A percentile compares a stretch with the other conserved stretches of the same genome.
Conservation (phyloP, 106 monocot species). For the Acorus gramineus region DNA sequence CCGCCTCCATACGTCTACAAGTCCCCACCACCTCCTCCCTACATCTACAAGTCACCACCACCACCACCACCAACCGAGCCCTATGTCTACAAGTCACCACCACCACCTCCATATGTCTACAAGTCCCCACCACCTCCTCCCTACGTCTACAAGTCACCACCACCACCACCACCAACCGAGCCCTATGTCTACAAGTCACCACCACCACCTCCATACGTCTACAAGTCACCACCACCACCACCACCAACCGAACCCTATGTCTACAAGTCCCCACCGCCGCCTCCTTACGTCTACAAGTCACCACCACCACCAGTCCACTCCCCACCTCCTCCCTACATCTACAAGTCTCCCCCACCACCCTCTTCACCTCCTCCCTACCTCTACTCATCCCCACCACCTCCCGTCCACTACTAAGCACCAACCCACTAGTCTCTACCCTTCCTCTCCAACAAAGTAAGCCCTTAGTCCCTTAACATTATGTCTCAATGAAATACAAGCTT, state of each 20-base stretch:
- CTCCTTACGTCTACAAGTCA: not conserved
- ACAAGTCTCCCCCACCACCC: conserved; percentile 10
- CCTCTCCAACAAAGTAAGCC: not conserved
- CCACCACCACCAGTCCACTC: not conserved
- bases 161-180: not conserved
- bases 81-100: not conserved
- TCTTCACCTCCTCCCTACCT: conserved; percentile 6
- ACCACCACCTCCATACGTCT: not conserved
- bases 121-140: conserved; percentile 4
- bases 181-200: not conserved
- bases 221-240: not conserved
- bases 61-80: not conserved
- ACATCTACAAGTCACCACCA: not conserved
- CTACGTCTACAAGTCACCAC: not conserved
- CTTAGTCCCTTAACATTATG: not conserved
- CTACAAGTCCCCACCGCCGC: not conserved
- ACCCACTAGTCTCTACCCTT: not conserved
- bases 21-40: too few relatives aligned
- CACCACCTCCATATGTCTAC: not conserved
- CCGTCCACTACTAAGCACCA: not conserved
- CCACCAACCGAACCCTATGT: not conserved
- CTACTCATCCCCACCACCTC: conserved; percentile 6
- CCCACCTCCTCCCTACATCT: conserved; percentile 5
- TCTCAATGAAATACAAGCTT: too few relatives aligned
- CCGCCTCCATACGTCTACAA: too few relatives aligned